These are phyloP conservation scores for Chrysopogon serrulatus DNA, from an alignment of 176 grass and related monocot genomes.

Conservation along the genomic window DNA sequence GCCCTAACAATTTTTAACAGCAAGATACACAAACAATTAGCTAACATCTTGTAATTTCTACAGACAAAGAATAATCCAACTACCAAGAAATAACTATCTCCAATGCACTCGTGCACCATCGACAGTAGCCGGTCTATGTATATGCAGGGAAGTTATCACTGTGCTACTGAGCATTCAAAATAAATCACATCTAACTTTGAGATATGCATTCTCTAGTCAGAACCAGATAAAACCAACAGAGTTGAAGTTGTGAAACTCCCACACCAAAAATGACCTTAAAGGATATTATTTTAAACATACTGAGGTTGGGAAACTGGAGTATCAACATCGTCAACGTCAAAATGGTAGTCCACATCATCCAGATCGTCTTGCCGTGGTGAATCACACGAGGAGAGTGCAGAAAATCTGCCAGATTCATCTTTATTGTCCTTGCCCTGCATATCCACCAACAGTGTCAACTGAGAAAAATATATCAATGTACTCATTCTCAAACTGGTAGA, in stretches of 20 bases:
- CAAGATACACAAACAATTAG: not conserved
- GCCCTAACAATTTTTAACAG: not conserved
- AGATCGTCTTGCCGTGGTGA: conserved; percentile 72
- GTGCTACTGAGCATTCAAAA: not conserved
- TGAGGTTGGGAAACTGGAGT: conserved; percentile 62
- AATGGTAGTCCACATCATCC: conserved; percentile 81
- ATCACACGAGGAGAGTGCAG: conserved; percentile 71
- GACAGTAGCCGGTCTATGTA: not conserved
- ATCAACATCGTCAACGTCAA: conserved; percentile 94
- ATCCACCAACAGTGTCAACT: not conserved
- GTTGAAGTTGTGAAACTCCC: not conserved
- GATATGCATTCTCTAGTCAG: not conserved
- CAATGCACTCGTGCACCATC: not conserved
- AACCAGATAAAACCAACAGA: not conserved
- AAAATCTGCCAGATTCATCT: conserved; percentile 96
- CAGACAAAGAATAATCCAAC: not conserved
- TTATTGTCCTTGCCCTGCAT: conserved; percentile 55
- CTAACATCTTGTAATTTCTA: not conserved
- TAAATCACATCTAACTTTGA: not conserved
- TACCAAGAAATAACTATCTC: not conserved
- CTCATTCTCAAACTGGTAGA: not conserved
- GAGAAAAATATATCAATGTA: not conserved
- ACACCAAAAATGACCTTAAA: not conserved
- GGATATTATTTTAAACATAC: conserved; percentile 37
- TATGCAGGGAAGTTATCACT: not conserved